phyloP scores from a whole-genome alignment of 352 stramenopile species.

The Pythium rishiriense region DNA sequence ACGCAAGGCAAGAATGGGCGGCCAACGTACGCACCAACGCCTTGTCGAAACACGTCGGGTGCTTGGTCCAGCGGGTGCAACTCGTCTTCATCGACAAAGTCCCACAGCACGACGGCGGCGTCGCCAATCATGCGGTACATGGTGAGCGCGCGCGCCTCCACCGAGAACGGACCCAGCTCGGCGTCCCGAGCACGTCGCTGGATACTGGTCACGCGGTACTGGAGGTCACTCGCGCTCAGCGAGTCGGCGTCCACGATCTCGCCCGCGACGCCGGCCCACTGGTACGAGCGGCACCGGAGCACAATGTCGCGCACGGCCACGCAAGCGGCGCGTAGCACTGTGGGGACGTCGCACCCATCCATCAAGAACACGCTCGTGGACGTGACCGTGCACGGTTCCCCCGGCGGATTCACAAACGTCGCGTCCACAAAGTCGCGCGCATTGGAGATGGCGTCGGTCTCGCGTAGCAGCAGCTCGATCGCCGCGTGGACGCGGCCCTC shows the following conservation, averaged over 20 bases:
- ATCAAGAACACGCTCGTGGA: slow-evolving; percentile 40
- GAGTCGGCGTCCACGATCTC: slow-evolving; percentile 17
- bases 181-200: background rate
- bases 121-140: slow-evolving; percentile 26
- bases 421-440: slow-evolving; percentile 8
- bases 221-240: slow-evolving; percentile 8
- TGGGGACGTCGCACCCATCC: slow-evolving; percentile 30
- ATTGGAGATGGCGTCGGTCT: slow-evolving; percentile 14
- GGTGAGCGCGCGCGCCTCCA: slow-evolving; percentile 30
- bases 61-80: slow-evolving; percentile 22
- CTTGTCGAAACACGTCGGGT: slow-evolving; percentile 23
- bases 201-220: slow-evolving; percentile 11
- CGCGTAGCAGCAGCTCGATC: slow-evolving; percentile 15
- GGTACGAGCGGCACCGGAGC: slow-evolving; percentile 33
- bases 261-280: slow-evolving; percentile 23
- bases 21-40: no score
- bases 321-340: slow-evolving; percentile 28
- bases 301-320: slow-evolving; percentile 30
- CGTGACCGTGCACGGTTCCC: slow-evolving; percentile 29
- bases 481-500: slow-evolving; percentile 8
- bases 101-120: slow-evolving; percentile 31
- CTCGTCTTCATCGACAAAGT: slow-evolving; percentile 36
- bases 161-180: slow-evolving; percentile 7
- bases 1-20: no score
- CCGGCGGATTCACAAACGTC: no score